Evolutionary conservation across 441 rosid genomes (phyloP), one percentile per base, ranked within the genome.

Genomic region (Gossypium schwendimanii): DNA sequence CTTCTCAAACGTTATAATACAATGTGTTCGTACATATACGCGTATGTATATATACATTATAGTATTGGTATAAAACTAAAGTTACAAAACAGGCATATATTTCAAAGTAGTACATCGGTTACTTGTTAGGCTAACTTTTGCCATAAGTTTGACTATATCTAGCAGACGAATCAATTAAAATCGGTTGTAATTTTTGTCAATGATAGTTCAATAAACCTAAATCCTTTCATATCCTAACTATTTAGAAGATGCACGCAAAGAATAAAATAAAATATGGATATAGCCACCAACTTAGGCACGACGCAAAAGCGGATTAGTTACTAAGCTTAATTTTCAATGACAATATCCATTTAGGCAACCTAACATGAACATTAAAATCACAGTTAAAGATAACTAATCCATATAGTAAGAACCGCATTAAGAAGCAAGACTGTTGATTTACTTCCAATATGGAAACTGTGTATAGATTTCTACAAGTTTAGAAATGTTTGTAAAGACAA

Each of bases 291-390:
- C 17, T 11, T 23, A 2, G 15, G 1, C 8, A 5, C 62, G 6
- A 58, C n/a, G 55, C 20, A 39, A 44, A 63, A 20, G 52, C 52
- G 41, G 31, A 28, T 60, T 28, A 41, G 69, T 41, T 6, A 36
- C 52, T 10, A 4, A 21, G 17, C 20, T 21, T 12, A 21, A 64
- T 21, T 64, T 64, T 44, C 69, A 44, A 44, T 23, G 69, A 44
- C 9, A 31, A 12, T 18, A 10, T 20, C 20, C 73, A 20, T 70
- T 55, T 70, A 70, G 63, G 73, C 12, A 54, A 70, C 62, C 73
- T 70, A 70, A 70, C 64, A 17, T 14, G 24, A 41, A 69, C 45
- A 31, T 14, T 24, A 59, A 26, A 59, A 59, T 11, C 36, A 24
- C 14, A 14, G 17, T 59, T 14, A 59, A 26, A 26, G 39, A 12